Conservation (phyloP, 2,329 filamentous ascomycete species). For the Colletotrichum echinochloae region DNA sequence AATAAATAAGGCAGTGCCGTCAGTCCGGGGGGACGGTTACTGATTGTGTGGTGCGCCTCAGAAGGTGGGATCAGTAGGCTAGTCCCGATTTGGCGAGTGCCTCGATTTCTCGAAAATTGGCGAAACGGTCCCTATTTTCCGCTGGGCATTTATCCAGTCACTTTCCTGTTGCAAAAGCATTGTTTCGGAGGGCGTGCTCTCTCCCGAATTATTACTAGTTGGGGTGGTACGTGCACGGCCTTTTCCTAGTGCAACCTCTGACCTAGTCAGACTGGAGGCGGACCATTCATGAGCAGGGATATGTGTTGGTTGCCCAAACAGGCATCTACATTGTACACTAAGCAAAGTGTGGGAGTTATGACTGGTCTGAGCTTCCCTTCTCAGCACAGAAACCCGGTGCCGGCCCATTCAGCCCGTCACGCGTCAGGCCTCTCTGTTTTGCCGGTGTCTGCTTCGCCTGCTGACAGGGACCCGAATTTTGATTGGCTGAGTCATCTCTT, state of each 20-base stretch:
- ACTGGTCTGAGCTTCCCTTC: conserved; percentile 26
- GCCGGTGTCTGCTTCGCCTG: conserved; percentile 9
- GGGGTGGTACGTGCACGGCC: conserved; percentile 23
- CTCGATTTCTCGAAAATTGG: conserved; percentile 33
- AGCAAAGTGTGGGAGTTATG: conserved; percentile 11
- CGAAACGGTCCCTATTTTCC: conserved; percentile 41
- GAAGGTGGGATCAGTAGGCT: conserved; percentile 41
- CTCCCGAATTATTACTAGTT: conserved; percentile 18
- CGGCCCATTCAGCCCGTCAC: conserved; percentile 13
- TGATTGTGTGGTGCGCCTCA: conserved; percentile 41
- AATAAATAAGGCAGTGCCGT: conserved; percentile 42
- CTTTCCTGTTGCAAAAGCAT: conserved; percentile 13
- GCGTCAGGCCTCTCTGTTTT: conserved; percentile 16
- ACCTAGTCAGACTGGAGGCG: conserved; percentile 8
- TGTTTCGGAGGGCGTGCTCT: conserved; percentile 25
- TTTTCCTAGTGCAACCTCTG: not conserved
- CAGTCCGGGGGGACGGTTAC: conserved; percentile 40
- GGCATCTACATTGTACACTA: too few relatives aligned
- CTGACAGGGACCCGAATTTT: conserved; percentile 22
- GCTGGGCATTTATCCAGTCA: conserved; percentile 36
- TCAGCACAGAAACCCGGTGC: not conserved
- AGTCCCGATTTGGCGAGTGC: conserved; percentile 42
- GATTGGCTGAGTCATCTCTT: conserved; percentile 20
- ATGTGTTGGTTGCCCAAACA: conserved; percentile 10
- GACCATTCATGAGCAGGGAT: conserved; percentile 7